phyloP scores from a whole-genome alignment of 1,284 basidiomycete species.

The Cutaneotrichosporon spelunceum region DNA sequence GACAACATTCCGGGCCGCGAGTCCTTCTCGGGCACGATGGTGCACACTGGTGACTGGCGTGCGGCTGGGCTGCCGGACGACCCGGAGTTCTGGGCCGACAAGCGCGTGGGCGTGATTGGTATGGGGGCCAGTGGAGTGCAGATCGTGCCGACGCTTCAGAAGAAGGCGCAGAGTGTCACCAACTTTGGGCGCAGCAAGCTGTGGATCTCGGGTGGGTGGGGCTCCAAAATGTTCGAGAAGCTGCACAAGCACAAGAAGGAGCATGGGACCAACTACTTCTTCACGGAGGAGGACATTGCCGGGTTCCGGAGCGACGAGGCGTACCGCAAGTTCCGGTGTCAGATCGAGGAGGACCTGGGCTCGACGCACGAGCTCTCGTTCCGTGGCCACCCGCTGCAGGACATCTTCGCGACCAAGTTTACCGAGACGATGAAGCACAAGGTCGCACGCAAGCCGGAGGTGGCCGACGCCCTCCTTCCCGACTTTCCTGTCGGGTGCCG shows the following conservation, averaged over 20 bases:
- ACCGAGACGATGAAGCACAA: conserved; percentile 24
- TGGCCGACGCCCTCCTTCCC: conserved; percentile 29
- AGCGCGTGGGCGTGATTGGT: conserved; percentile 23
- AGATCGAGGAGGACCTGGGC: conserved; percentile 24
- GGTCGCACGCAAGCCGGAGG: conserved; percentile 18
- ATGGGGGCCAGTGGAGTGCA: conserved; percentile 29
- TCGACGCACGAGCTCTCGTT: conserved; percentile 16
- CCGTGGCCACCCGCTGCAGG: conserved; percentile 12
- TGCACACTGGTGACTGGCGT: conserved; percentile 33
- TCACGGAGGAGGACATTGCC: conserved; percentile 11
- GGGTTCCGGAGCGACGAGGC: conserved; percentile 18
- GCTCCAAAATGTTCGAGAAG: conserved; percentile 20
- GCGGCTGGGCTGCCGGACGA: conserved; percentile 9
- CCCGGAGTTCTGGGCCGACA: conserved; percentile 19
- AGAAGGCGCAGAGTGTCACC: conserved; percentile 26
- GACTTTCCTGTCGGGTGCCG: conserved; percentile 39
- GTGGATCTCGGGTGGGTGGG: conserved; percentile 32
- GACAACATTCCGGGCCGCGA: conserved; percentile 18
- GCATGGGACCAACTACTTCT: conserved; percentile 9
- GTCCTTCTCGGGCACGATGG: conserved; percentile 30
- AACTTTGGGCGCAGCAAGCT: conserved; percentile 29
- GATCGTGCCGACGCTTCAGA: conserved; percentile 27
- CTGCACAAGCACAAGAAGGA: conserved; percentile 7
- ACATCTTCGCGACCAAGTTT: conserved; percentile 15
- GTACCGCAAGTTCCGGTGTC: conserved; percentile 27